Conservation (phyloP, 805 yeast species). For the Saccharomycopsis sp. region DNA sequence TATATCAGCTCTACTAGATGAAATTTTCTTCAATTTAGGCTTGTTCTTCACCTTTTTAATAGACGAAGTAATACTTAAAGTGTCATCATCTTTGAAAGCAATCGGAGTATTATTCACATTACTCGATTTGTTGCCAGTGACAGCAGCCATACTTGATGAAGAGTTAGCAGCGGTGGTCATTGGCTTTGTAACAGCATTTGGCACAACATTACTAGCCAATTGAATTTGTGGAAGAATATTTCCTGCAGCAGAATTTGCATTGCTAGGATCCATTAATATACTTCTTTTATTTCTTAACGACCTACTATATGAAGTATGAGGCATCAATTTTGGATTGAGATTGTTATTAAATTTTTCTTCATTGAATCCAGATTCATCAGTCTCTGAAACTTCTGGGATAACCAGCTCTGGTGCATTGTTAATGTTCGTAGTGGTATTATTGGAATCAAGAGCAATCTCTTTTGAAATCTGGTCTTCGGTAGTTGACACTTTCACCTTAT, state of each 20-base stretch:
- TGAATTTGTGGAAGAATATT: no score
- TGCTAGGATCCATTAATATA: constrained; percentile 12
- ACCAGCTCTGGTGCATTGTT: background rate
- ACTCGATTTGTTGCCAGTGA: background rate
- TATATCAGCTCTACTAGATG: constrained; percentile 76
- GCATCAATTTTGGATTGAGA: background rate
- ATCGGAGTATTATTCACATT: background rate
- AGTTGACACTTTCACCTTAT: background rate
- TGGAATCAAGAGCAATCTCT: background rate
- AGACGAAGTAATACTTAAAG: constrained; percentile 15
- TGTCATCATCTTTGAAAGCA: constrained; percentile 11
- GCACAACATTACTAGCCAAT: background rate
- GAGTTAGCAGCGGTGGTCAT: background rate
- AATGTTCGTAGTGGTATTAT: background rate
- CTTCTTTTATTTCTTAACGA: constrained; percentile 20
- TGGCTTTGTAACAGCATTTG: background rate
- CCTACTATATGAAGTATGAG: constrained; percentile 16
- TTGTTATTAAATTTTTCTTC: background rate
- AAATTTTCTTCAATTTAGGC: constrained; percentile 34
- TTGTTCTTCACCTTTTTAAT: constrained; percentile 12
- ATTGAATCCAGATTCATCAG: background rate
- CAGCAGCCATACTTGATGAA: background rate
- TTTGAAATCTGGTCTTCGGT: background rate
- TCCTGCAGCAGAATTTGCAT: constrained; percentile 3
- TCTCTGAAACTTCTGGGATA: background rate